Percentiles rank a stretch among this genome's conserved stretches.
Conservation (phyloP, 805 yeast species). For the Zygoascus ofunaensis region DNA sequence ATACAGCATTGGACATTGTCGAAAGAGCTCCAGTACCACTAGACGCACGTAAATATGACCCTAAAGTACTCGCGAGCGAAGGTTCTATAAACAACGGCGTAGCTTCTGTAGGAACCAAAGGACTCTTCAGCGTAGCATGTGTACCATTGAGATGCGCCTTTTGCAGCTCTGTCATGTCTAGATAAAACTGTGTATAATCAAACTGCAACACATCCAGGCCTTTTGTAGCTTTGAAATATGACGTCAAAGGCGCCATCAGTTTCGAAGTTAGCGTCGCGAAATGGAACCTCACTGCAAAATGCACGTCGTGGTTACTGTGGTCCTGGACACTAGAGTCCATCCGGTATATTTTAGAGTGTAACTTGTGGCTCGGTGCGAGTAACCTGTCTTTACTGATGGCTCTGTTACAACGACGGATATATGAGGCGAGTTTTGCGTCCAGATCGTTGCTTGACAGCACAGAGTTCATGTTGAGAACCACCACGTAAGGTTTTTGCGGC, state of each 20-base stretch:
- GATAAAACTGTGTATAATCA: constrained; percentile 7
- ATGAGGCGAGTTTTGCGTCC: background rate
- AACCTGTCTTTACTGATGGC: background rate
- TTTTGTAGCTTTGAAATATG: constrained; percentile 7
- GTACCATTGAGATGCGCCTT: too few relatives aligned
- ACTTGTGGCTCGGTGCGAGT: background rate
- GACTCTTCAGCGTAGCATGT: background rate
- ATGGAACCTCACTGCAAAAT: constrained; percentile 13
- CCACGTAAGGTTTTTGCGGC: background rate
- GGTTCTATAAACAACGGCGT: background rate
- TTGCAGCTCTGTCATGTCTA: constrained; percentile 1
- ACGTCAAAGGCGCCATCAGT: constrained; percentile 15
- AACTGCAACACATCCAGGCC: constrained; percentile 4
- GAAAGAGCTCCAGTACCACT: background rate
- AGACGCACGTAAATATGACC: background rate
- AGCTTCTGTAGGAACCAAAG: background rate
- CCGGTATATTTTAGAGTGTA: background rate
- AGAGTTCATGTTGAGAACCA: background rate
- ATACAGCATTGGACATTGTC: background rate
- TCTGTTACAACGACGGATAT: background rate
- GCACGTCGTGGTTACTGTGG: constrained; percentile 2
- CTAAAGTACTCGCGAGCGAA: background rate
- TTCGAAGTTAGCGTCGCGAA: constrained; percentile 16
- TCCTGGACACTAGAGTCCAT: background rate
- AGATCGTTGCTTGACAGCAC: background rate